These are phyloP conservation scores for Rhynchosporium agropyri DNA, from an alignment of 2,329 filamentous ascomycete genomes.

Conservation along the genomic window DNA sequence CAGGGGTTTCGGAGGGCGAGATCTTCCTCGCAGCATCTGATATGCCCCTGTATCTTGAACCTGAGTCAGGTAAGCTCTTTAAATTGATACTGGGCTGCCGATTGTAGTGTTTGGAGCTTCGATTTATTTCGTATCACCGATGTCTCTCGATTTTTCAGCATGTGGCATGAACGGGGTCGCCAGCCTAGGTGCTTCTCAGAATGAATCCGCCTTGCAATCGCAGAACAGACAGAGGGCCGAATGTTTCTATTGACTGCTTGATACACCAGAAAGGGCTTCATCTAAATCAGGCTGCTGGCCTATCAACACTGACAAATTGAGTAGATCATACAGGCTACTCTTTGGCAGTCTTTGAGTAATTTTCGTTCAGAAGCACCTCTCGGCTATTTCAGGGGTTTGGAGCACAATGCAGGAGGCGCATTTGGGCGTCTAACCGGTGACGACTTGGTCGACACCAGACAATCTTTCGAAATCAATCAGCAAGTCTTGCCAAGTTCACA, in stretches of 20 bases:
- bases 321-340: too few species aligned
- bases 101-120: conserved; percentile 13
- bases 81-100: conserved; percentile 12
- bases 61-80: conserved; percentile 9
- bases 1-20: neutral
- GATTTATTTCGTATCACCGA: neutral
- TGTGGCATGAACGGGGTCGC: neutral
- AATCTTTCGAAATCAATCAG: neutral
- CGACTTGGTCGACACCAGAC: neutral
- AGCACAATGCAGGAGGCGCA: neutral
- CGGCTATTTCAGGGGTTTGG: conserved; percentile 2
- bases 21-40: neutral
- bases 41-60: neutral
- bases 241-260: neutral
- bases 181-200: neutral
- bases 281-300: neutral
- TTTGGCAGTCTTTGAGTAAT: neutral
- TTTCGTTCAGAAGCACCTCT: neutral
- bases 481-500: neutral
- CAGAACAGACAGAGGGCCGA: neutral
- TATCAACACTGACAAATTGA: too few species aligned
- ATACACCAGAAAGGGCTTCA: neutral
- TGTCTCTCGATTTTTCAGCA: neutral
- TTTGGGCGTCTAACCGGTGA: neutral
- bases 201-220: neutral